These are phyloP conservation scores for Sporothrix schenckii DNA, from an alignment of 2,329 filamentous ascomycete species.

Conservation along the genomic window DNA sequence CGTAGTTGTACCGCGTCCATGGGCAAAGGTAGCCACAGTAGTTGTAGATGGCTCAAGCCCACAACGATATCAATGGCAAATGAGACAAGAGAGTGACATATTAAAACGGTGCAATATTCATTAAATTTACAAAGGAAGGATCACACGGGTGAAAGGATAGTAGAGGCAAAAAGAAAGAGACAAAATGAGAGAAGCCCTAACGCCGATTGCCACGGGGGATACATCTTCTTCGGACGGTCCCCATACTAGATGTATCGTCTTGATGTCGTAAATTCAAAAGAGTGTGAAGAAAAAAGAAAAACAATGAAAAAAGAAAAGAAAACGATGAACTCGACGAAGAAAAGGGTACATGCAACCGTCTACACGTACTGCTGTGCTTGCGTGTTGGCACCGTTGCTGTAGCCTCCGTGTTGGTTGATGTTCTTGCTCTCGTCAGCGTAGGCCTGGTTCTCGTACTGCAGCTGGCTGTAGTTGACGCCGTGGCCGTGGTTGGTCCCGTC, in stretches of 20 bases:
- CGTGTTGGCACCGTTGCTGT: background rate
- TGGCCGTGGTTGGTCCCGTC: background rate
- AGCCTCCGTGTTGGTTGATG: background rate
- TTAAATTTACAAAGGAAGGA: constrained; percentile 1
- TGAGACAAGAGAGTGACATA: background rate
- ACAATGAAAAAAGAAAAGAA: background rate
- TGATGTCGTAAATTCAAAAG: background rate
- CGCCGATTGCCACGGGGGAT: background rate
- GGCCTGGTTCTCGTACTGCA: background rate
- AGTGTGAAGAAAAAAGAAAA: background rate
- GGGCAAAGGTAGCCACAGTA: background rate
- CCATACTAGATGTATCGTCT: constrained; percentile 11
- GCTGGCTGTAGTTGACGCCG: background rate
- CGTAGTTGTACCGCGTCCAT: background rate
- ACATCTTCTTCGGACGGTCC: background rate
- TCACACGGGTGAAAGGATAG: too few species aligned
- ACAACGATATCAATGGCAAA: background rate
- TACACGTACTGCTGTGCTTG: background rate
- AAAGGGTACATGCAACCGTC: background rate
- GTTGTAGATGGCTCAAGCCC: too few species aligned
- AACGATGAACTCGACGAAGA: background rate
- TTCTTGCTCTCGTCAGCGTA: background rate
- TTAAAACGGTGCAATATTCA: background rate
- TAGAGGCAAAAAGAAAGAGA: background rate
- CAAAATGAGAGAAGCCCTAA: background rate